Base-by-base conservation (phyloP, 352 stramenopile genomes). In the Blastocystis sp. region DNA sequence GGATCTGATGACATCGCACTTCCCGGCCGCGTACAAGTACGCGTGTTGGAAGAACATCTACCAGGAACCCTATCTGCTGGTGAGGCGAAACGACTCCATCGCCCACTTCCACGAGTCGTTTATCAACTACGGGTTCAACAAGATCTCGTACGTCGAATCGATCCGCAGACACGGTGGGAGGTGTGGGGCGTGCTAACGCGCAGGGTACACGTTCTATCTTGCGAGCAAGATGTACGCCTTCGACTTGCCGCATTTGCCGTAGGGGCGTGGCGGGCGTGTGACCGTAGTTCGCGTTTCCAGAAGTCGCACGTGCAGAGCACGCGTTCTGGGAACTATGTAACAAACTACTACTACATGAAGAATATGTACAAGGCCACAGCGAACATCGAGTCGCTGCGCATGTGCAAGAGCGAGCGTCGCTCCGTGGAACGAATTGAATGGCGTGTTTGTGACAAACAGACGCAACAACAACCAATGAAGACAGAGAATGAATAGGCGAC, bases 61-160 rank as follows among this genome's bases (percentile, higher is more conserved):
- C 48, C 74, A 84, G 41, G 74, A 84, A 28, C 74, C 74, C 1
- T 84, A 84, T 41, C 28, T 84, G 14, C 67, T 84, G 74, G 28
- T 84, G 34, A 53, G 48, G 52, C 53, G 60, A 10, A 34, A 52
- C 5, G 53, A 84, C 45, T 4, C 2, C 14, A 14, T 70, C 9
- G 69, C 34, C 1, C 28, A 64, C 45, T 84, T 67, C 41, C 21
- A 60, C 21, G 38, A 67, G 21, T 52, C 40, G 21, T 69, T 70
- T 14, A 53, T 67, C 45, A 84, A 84, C 17, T 84, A 67, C 56
- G 74, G 74, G 14, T 84, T 62, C 40, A 84, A 84, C 34, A 84
- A 84, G 53, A 64, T 84, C 2, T 48, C 52, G 11, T 67, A 67
- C 34, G 66, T 84, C 23, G 74, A 84, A 62, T 38, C 21, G 19